These are phyloP conservation scores for Zygosaccharomyces lentus DNA, from an alignment of 805 yeast genomes.

Conservation along the genomic window DNA sequence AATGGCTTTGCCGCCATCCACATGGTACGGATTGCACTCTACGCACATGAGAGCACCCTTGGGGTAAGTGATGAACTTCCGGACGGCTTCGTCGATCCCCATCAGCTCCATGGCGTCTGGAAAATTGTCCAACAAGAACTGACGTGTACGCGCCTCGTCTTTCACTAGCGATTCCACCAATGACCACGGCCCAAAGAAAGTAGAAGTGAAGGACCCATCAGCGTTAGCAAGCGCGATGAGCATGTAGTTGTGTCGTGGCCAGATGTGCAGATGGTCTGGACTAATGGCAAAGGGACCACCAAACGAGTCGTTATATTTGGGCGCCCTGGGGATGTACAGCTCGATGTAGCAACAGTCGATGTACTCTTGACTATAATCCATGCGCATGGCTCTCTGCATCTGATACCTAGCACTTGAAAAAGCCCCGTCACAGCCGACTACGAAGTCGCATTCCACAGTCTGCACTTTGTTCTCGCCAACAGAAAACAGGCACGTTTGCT, in stretches of 20 bases:
- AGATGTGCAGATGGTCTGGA: constrained; percentile 80
- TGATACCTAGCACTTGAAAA: constrained; percentile 68
- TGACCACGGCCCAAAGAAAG: constrained; percentile 79
- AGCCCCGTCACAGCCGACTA: constrained; percentile 85
- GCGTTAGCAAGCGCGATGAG: constrained; percentile 81
- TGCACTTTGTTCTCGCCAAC: constrained; percentile 20
- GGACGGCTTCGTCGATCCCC: constrained; percentile 50
- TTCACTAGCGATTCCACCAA: constrained; percentile 49
- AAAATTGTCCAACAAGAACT: constrained; percentile 59
- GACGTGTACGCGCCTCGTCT: constrained; percentile 41
- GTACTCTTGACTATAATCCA: constrained; percentile 71
- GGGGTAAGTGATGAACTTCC: constrained; percentile 57
- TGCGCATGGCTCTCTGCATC: constrained; percentile 59
- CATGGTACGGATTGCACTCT: constrained; percentile 65
- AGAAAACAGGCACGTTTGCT: constrained; percentile 23
- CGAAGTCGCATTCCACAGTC: constrained; percentile 44
- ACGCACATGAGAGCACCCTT: constrained; percentile 75
- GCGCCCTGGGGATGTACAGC: constrained; percentile 62
- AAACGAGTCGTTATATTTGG: constrained; percentile 25
- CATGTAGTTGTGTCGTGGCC: constrained; percentile 89
- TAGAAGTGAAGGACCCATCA: constrained; percentile 85
- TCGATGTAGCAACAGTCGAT: constrained; percentile 84
- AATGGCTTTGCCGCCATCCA: constrained; percentile 51
- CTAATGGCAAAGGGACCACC: constrained; percentile 47
- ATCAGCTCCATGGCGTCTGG: constrained; percentile 70